Evolutionary conservation across 257 asterid species (phyloP).

Genomic region (Apocynum venetum): DNA sequence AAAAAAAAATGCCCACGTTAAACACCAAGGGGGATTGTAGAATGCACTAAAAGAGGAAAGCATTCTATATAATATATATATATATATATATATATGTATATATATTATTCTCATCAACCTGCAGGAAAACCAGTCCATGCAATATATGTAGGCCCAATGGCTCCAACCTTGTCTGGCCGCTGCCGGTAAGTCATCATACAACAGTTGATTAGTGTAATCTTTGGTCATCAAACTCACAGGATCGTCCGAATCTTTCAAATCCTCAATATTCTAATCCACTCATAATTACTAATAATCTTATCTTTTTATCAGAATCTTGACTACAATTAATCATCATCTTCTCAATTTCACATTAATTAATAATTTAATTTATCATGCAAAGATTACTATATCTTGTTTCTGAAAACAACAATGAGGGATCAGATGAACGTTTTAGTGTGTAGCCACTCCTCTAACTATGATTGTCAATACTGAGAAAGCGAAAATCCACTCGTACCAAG

Average conservation of each 20-base stretch:
- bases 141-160: background rate
- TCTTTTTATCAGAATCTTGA: background rate
- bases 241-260: background rate
- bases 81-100: too few relatives aligned
- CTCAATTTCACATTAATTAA: too few relatives aligned
- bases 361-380: too few relatives aligned
- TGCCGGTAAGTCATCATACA: constrained; percentile 15
- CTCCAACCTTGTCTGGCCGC: constrained; percentile 13
- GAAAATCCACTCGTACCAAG: too few relatives aligned
- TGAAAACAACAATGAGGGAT: too few relatives aligned
- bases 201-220: background rate
- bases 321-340: background rate
- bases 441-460: too few relatives aligned
- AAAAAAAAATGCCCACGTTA: constrained; percentile 6
- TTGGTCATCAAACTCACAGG: constrained; percentile 2
- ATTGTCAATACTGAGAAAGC: too few relatives aligned
- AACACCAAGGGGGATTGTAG: constrained; percentile 7
- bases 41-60: background rate
- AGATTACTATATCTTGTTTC: too few relatives aligned
- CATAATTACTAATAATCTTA: constrained; percentile 1
- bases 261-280: background rate
- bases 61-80: too few relatives aligned
- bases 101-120: too few relatives aligned
- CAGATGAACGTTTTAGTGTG: too few relatives aligned
- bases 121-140: too few relatives aligned